Percentiles rank a stretch among this genome's conserved stretches.
These are phyloP conservation scores for Caryopteris hybrid DNA, from an alignment of 305 asterid genomes.

Conservation along the genomic window DNA sequence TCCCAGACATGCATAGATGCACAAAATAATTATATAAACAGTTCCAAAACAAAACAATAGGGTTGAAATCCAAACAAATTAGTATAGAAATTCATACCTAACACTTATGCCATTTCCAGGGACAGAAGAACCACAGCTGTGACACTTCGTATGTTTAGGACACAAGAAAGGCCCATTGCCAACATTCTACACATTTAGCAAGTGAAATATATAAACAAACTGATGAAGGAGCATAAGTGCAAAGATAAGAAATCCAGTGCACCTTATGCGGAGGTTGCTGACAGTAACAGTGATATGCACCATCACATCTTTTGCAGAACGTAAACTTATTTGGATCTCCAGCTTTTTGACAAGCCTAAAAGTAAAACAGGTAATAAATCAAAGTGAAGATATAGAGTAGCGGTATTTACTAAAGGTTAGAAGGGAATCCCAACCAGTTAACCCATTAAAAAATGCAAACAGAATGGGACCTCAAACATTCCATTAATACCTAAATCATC, in stretches of 20 bases:
- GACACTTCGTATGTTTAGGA: slow-evolving; percentile 90
- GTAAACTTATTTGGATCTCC: slow-evolving; percentile 90
- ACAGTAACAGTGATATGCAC: slow-evolving; percentile 89
- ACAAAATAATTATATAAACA: neutral
- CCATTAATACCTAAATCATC: neutral
- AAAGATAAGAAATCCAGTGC: slow-evolving; percentile 23
- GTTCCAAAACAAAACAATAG: neutral
- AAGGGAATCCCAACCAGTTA: neutral
- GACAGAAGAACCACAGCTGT: slow-evolving; percentile 88
- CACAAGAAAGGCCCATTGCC: slow-evolving; percentile 93
- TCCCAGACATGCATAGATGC: neutral
- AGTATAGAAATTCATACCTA: slow-evolving; percentile 47
- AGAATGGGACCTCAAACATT: slow-evolving; percentile 1
- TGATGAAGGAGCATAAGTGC: neutral
- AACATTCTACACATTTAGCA: slow-evolving; percentile 60
- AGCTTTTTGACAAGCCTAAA: slow-evolving; percentile 74
- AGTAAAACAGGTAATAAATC: slow-evolving; percentile 12
- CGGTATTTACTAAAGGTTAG: slow-evolving; percentile 1
- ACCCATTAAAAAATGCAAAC: slow-evolving; percentile 8
- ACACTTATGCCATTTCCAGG: slow-evolving; percentile 95
- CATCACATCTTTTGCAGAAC: slow-evolving; percentile 99
- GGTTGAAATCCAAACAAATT: slow-evolving; percentile 5
- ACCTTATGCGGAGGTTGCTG: slow-evolving; percentile 85
- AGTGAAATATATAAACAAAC: slow-evolving; percentile 24
- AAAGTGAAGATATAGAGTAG: neutral